These are phyloP conservation scores for Ophiostoma ulmi DNA, from an alignment of 2,329 filamentous ascomycete species.

Conservation along the genomic window DNA sequence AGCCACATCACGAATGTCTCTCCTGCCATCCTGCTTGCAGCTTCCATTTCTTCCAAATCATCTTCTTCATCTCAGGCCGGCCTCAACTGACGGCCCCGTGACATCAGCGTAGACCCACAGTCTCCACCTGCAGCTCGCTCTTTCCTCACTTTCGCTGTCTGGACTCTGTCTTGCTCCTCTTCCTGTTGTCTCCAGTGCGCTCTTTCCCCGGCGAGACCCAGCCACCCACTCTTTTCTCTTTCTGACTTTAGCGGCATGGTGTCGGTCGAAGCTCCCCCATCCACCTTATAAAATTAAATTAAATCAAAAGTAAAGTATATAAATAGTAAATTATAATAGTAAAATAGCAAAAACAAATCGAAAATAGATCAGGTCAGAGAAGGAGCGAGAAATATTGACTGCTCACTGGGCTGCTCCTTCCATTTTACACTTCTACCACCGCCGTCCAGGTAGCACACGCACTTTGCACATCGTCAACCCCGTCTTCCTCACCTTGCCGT, in stretches of 20 bases:
- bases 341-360: conserved; percentile 17
- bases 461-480: conserved; percentile 13
- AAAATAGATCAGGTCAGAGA: background rate
- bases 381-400: conserved; percentile 11
- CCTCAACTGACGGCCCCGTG: conserved; percentile 17
- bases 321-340: conserved; percentile 10
- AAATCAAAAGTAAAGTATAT: conserved; percentile 5
- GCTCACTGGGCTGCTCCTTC: conserved; percentile 5
- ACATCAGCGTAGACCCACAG: conserved; percentile 22
- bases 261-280: conserved; percentile 4
- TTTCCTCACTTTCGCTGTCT: background rate
- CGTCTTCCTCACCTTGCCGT: conserved; percentile 4
- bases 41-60: background rate
- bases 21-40: background rate
- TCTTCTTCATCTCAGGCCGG: background rate
- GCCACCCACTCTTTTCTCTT: conserved; percentile 19
- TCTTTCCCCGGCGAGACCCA: conserved; percentile 17
- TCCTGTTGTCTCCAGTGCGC: background rate
- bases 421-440: conserved; percentile 15
- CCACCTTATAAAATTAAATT: background rate
- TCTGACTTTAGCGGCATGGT: background rate
- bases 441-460: conserved; percentile 12
- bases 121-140: conserved; percentile 11
- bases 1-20: background rate
- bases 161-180: conserved; percentile 13